A percentile compares a stretch with the other conserved stretches of the same genome.
Conservation (phyloP, 768 basidiomycete genomes). For the Lactarius deliciosus region DNA sequence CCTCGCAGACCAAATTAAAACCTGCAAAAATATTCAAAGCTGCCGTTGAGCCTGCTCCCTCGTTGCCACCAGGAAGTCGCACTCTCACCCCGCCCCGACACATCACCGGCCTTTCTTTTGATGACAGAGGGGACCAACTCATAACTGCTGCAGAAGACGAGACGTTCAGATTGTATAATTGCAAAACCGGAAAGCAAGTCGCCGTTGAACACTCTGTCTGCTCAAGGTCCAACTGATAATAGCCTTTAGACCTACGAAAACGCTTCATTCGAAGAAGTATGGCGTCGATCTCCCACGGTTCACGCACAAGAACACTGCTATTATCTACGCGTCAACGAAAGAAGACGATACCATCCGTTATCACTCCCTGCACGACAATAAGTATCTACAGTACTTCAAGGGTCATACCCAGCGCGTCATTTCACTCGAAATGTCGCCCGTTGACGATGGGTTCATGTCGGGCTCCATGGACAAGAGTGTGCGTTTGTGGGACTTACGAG, state of each 20-base stretch:
- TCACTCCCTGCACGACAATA: constrained; percentile 94
- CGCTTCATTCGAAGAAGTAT: constrained; percentile 91
- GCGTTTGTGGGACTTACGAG: constrained; percentile 91
- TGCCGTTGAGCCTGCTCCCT: constrained; percentile 63
- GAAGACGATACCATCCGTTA: constrained; percentile 94
- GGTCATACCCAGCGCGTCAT: constrained; percentile 90
- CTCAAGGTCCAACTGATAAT: constrained; percentile 34
- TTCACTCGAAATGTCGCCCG: constrained; percentile 88
- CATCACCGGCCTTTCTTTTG: constrained; percentile 88
- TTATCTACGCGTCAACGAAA: constrained; percentile 91
- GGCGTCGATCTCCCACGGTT: constrained; percentile 93
- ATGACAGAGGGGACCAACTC: constrained; percentile 83
- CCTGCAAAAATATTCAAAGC: constrained; percentile 86
- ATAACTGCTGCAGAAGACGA: constrained; percentile 93
- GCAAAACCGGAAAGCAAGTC: constrained; percentile 92
- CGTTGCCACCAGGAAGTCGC: constrained; percentile 45
- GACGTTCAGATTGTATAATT: constrained; percentile 84
- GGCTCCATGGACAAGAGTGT: constrained; percentile 93
- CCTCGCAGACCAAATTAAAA: constrained; percentile 66
- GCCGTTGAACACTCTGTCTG: constrained; percentile 28
- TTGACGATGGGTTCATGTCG: constrained; percentile 95
- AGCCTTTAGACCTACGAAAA: constrained; percentile 64
- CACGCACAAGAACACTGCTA: constrained; percentile 84
- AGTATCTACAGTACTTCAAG: constrained; percentile 92
- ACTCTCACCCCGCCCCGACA: constrained; percentile 46